Conservation (phyloP, 257 asterid species). For the Fraxinus americana region DNA sequence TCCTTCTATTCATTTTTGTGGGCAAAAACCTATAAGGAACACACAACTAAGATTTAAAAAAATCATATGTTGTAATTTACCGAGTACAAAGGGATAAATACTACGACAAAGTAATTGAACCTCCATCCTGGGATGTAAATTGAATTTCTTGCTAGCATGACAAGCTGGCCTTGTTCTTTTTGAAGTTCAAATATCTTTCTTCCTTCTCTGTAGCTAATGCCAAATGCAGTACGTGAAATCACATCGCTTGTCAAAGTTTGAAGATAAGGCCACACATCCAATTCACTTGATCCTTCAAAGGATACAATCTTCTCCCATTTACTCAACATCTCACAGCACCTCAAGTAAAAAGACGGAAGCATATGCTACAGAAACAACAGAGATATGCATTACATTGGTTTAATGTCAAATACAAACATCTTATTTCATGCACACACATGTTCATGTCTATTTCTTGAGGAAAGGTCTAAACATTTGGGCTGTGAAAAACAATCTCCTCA, state of each 20-base stretch:
- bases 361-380: slow-evolving; percentile 25
- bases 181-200: slow-evolving; percentile 41
- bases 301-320: slow-evolving; percentile 40
- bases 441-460: not conserved
- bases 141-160: slow-evolving; percentile 3
- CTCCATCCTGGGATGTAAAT: slow-evolving; percentile 37
- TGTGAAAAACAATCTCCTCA: too few relatives aligned
- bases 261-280: slow-evolving; percentile 48
- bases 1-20: slow-evolving; percentile 34
- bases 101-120: not conserved
- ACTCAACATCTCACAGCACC: slow-evolving; percentile 43
- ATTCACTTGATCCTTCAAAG: slow-evolving; percentile 25
- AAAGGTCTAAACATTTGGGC: too few relatives aligned
- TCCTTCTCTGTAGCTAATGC: slow-evolving; percentile 48
- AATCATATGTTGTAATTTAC: not conserved
- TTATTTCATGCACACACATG: too few relatives aligned
- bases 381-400: too few relatives aligned
- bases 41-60: not conserved
- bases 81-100: not conserved
- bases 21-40: slow-evolving; percentile 33
- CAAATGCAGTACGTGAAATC: slow-evolving; percentile 52
- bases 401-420: not conserved
- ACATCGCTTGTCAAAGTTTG: slow-evolving; percentile 38
- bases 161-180: slow-evolving; percentile 20
- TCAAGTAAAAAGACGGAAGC: slow-evolving; percentile 43